Evolutionary conservation across 2,329 filamentous ascomycete genomes (phyloP).

Genomic region (Botrytis deweyae): DNA sequence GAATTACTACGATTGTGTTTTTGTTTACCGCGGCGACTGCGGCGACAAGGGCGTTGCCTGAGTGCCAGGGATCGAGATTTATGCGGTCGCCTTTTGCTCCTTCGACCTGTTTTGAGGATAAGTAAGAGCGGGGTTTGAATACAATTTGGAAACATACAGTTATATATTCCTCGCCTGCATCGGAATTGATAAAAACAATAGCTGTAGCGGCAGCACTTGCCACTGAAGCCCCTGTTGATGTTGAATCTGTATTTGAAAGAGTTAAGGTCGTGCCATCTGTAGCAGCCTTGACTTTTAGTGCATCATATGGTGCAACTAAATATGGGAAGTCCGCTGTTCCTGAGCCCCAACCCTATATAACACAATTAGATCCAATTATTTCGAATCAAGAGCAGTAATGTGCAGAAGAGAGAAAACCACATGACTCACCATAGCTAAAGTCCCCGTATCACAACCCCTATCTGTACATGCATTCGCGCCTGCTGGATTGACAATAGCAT

Average conservation of each 20-base stretch:
- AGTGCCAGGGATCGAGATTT: slow-evolving; percentile 65
- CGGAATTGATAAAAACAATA: slow-evolving; percentile 64
- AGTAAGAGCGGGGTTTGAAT: neutral
- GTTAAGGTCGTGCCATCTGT: slow-evolving; percentile 53
- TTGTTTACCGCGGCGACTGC: slow-evolving; percentile 57
- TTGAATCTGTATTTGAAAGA: slow-evolving; percentile 54
- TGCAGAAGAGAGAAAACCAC: neutral
- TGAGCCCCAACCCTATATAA: slow-evolving; percentile 18
- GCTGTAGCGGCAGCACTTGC: slow-evolving; percentile 57
- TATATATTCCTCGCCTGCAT: slow-evolving; percentile 68
- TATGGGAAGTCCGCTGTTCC: slow-evolving; percentile 42
- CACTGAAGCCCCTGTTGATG: slow-evolving; percentile 30
- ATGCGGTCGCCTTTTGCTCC: slow-evolving; percentile 54
- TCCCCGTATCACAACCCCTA: slow-evolving; percentile 58
- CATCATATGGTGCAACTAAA: slow-evolving; percentile 49
- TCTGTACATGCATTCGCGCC: slow-evolving; percentile 65
- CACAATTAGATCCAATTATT: neutral
- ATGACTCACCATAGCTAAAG: slow-evolving; percentile 58
- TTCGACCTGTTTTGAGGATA: slow-evolving; percentile 28
- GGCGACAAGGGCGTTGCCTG: slow-evolving; percentile 47
- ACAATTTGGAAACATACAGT: slow-evolving; percentile 25
- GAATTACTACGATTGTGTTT: slow-evolving; percentile 63
- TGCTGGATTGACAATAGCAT: slow-evolving; percentile 57
- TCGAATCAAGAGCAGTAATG: neutral
- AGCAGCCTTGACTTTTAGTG: slow-evolving; percentile 58